Conservation (phyloP, 257 asterid species). For the Fraxinus americana region DNA sequence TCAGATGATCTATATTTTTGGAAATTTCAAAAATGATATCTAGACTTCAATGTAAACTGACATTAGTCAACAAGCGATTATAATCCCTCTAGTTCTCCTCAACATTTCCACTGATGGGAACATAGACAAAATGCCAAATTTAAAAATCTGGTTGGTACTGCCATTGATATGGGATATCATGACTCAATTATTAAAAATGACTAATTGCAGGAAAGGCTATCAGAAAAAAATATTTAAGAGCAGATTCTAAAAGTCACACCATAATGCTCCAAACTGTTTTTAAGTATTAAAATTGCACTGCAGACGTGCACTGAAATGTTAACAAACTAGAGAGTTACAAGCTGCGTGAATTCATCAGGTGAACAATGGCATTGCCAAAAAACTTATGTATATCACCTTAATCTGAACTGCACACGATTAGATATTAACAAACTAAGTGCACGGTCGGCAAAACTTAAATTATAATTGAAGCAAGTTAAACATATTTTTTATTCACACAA, state of each 20-base stretch:
- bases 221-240: background rate
- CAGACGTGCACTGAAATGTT: background rate
- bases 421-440: background rate
- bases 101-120: background rate
- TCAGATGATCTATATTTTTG: conserved; percentile 6
- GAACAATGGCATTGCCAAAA: background rate
- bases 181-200: background rate
- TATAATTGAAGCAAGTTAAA: too few species aligned
- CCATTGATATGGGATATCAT: background rate
- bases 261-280: background rate
- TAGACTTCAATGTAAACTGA: background rate
- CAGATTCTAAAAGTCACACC: background rate
- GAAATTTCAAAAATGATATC: background rate
- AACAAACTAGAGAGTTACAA: background rate
- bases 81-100: background rate
- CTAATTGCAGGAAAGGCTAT: background rate
- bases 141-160: background rate
- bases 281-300: background rate
- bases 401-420: background rate
- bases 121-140: background rate
- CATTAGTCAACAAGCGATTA: background rate
- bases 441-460: background rate
- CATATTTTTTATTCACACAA: too few species aligned
- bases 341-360: background rate
- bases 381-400: background rate